These are phyloP conservation scores for Xerocomus amazonicus DNA, from an alignment of 1,284 basidiomycete genomes.

Conservation along the genomic window DNA sequence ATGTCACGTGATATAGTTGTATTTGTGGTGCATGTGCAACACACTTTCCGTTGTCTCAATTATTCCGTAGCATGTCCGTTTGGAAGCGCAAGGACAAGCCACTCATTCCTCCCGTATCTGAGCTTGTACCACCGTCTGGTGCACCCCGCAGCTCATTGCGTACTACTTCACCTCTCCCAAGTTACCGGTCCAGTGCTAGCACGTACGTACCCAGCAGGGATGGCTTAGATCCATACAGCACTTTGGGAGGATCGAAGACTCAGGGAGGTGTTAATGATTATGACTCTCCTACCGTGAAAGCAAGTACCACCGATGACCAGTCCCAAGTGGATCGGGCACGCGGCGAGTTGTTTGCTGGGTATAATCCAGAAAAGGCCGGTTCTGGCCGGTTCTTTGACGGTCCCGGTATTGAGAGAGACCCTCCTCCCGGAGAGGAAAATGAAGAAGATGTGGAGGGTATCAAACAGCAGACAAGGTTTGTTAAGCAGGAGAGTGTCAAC, in stretches of 20 bases:
- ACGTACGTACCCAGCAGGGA: constrained; percentile 68
- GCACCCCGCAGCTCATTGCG: constrained; percentile 32
- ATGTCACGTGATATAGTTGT: constrained; percentile 18
- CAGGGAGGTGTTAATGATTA: constrained; percentile 20
- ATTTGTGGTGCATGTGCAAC: no score
- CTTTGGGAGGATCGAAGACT: constrained; percentile 26
- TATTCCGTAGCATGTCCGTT: constrained; percentile 55
- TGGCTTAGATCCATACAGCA: constrained; percentile 48
- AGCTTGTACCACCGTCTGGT: constrained; percentile 29
- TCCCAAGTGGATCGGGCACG: constrained; percentile 62
- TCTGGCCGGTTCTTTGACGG: constrained; percentile 69
- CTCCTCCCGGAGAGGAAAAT: constrained; percentile 72
- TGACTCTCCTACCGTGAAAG: constrained; percentile 35
- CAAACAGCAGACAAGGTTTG: constrained; percentile 86
- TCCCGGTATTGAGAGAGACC: constrained; percentile 43
- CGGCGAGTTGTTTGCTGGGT: constrained; percentile 72
- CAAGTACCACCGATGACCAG: constrained; percentile 48
- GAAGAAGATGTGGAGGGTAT: constrained; percentile 97
- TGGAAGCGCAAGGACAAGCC: constrained; percentile 70
- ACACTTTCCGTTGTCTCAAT: not conserved
- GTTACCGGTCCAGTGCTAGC: constrained; percentile 51
- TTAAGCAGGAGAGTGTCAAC: constrained; percentile 92
- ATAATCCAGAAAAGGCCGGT: constrained; percentile 53
- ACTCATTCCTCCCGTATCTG: constrained; percentile 65
- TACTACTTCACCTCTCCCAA: constrained; percentile 40